Evolutionary conservation across 768 basidiomycete species (phyloP), one percentile per base, ranked within the genome.

Genomic region (Leccinellum rugosiceps): DNA sequence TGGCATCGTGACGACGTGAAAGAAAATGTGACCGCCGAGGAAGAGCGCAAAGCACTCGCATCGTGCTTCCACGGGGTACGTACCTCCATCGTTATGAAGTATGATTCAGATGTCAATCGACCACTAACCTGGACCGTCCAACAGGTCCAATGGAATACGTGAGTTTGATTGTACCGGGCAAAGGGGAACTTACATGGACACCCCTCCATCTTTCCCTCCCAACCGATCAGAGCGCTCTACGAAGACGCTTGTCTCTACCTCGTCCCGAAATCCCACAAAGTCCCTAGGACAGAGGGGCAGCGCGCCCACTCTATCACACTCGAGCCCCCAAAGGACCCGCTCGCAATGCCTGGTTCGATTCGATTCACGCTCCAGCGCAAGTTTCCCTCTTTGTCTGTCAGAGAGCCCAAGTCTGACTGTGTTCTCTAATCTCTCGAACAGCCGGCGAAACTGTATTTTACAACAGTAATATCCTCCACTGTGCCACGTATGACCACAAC

Each of bases 71-170:
- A 83, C 64, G 89, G 88, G 2, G 88, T 88, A 75, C 19, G 62
- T 51, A 30, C 7, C 13, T 0, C 5, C 6, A 11, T 32, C 32
- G 6, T 14, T 1, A 32, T 32, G 13, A 32, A 3, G 0, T 5
- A 11, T 23, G 15, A 55, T 43, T 19, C 10, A n/a, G 38, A 43
- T 41, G n/a, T 3, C 4, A 5, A 54, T n/a, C 26, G 26, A 17
- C 15, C 28, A 6, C 30, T 49, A 14, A 49, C 30, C 15, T 3
- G 30, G 28, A 28, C 32, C 44, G 7, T 5, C 4, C 25, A 10
- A 4, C 51, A 90, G 87, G 78, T 90, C 0, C 88, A 92, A 72
- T 92, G 88, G 88, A 92, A 91, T 64, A 84, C 87, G 88, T 88
- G 75, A 53, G 83, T 74, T 7, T 35, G 10, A 23, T 19, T 2